These are phyloP conservation scores for Royoungia palumana DNA, from an alignment of 768 basidiomycete genomes.

Conservation along the genomic window DNA sequence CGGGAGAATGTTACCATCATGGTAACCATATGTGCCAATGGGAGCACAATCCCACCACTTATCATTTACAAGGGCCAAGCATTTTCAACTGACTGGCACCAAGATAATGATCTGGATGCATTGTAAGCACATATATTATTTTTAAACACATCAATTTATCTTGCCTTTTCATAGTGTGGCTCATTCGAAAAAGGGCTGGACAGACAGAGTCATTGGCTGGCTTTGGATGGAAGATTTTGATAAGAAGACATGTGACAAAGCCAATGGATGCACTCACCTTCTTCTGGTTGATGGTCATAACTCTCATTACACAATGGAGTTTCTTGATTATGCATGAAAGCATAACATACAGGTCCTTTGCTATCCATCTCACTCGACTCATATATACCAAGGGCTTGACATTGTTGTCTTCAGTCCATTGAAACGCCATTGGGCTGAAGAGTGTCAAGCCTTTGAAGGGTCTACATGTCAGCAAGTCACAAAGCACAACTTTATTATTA, in stretches of 20 bases:
- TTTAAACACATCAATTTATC: too few relatives aligned
- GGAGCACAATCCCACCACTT: constrained; percentile 34
- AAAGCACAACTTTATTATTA: constrained; percentile 11
- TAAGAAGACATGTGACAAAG: constrained; percentile 30
- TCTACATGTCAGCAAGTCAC: neutral
- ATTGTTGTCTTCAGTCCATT: constrained; percentile 35
- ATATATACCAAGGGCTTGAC: constrained; percentile 40
- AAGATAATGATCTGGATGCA: too few relatives aligned
- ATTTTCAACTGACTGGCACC: too few relatives aligned
- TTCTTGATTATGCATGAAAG: constrained; percentile 37
- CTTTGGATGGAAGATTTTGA: constrained; percentile 34
- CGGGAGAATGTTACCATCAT: constrained; percentile 27
- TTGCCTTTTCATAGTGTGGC: too few relatives aligned
- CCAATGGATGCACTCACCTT: constrained; percentile 23
- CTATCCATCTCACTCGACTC: constrained; percentile 34
- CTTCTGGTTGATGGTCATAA: constrained; percentile 49
- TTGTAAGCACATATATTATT: too few relatives aligned
- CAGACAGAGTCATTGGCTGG: constrained; percentile 24
- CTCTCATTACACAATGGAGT: constrained; percentile 38
- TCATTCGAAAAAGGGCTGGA: constrained; percentile 27
- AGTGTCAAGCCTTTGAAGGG: constrained; percentile 6
- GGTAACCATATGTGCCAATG: constrained; percentile 42
- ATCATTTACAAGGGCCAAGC: constrained; percentile 29
- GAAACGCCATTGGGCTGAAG: constrained; percentile 29
- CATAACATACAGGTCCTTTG: constrained; percentile 40